Conservation (phyloP, 2,329 filamentous ascomycete genomes). For the Xylaria sp. region DNA sequence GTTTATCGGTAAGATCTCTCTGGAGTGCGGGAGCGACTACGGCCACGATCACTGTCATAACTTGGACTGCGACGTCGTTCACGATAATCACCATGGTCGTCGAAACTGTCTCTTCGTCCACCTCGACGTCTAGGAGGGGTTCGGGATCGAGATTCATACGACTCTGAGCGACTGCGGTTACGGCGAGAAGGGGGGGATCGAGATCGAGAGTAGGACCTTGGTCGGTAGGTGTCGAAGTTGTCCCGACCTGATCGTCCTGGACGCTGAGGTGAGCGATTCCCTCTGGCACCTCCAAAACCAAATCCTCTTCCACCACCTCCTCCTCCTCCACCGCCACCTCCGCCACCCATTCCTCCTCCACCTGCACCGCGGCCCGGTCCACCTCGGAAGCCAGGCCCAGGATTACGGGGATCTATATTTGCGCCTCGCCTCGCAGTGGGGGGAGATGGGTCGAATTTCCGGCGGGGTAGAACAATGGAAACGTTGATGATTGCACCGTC, state of each 20-base stretch:
- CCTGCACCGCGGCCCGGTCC: slow-evolving; percentile 51
- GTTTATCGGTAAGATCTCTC: slow-evolving; percentile 52
- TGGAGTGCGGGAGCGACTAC: slow-evolving; percentile 55
- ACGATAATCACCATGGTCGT: slow-evolving; percentile 51
- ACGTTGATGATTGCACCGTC: slow-evolving; percentile 87
- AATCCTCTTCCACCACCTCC: slow-evolving; percentile 50
- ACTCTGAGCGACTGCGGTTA: slow-evolving; percentile 48
- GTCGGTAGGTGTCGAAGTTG: slow-evolving; percentile 69
- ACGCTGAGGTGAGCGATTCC: slow-evolving; percentile 44
- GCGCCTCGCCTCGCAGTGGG: slow-evolving; percentile 74
- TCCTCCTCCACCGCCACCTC: slow-evolving; percentile 50
- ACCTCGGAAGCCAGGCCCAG: slow-evolving; percentile 52
- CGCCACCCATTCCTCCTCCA: slow-evolving; percentile 41
- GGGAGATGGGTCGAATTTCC: slow-evolving; percentile 83
- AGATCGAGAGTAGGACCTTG: slow-evolving; percentile 64
- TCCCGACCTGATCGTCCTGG: slow-evolving; percentile 49
- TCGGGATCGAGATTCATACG: slow-evolving; percentile 51
- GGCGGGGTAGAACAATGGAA: slow-evolving; percentile 85
- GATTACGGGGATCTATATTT: slow-evolving; percentile 67
- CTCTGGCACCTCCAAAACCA: slow-evolving; percentile 49
- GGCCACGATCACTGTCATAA: slow-evolving; percentile 57
- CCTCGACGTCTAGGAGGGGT: slow-evolving; percentile 51
- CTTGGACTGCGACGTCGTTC: slow-evolving; percentile 61
- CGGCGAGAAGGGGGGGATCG: slow-evolving; percentile 53
- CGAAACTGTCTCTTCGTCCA: slow-evolving; percentile 49